A percentile compares a stretch with the other conserved stretches of the same genome.
These are phyloP conservation scores for Paecilomyces dactylethromorphus DNA, from an alignment of 2,329 filamentous ascomycete species.

Conservation along the genomic window DNA sequence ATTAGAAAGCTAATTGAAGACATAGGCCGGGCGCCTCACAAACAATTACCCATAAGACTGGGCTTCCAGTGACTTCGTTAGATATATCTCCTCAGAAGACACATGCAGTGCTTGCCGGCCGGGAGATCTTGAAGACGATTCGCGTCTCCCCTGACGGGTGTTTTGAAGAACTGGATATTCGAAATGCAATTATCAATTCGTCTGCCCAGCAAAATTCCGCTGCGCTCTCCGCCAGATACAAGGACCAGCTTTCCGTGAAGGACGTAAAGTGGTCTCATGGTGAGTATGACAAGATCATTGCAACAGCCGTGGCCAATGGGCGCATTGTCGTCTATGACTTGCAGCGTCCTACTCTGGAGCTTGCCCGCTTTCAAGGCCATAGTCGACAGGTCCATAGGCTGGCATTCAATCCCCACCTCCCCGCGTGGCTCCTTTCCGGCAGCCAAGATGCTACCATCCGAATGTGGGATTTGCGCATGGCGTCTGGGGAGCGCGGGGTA, in stretches of 20 bases:
- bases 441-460: conserved; percentile 60
- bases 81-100: conserved; percentile 58
- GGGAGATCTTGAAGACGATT: conserved; percentile 61
- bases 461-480: conserved; percentile 57
- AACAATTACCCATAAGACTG: conserved; percentile 57
- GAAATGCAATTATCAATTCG: conserved; percentile 53
- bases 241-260: conserved; percentile 55
- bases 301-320: conserved; percentile 58
- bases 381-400: conserved; percentile 59
- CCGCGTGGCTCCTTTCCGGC: conserved; percentile 55
- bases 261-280: conserved; percentile 65
- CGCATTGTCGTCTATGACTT: conserved; percentile 61
- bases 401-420: conserved; percentile 58
- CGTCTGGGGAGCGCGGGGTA: conserved; percentile 41
- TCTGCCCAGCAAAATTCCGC: conserved; percentile 43
- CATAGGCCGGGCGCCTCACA: conserved; percentile 43
- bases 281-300: conserved; percentile 53
- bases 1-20: conserved; percentile 10
- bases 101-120: conserved; percentile 59
- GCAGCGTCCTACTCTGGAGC: conserved; percentile 53
- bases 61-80: conserved; percentile 56
- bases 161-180: conserved; percentile 58
- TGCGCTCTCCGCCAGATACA: conserved; percentile 42
- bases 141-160: conserved; percentile 51
- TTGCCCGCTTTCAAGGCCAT: conserved; percentile 58